Evolutionary conservation across 164 flowering plant genomes (phyloP).

Genomic region (Magnolia sinica): DNA sequence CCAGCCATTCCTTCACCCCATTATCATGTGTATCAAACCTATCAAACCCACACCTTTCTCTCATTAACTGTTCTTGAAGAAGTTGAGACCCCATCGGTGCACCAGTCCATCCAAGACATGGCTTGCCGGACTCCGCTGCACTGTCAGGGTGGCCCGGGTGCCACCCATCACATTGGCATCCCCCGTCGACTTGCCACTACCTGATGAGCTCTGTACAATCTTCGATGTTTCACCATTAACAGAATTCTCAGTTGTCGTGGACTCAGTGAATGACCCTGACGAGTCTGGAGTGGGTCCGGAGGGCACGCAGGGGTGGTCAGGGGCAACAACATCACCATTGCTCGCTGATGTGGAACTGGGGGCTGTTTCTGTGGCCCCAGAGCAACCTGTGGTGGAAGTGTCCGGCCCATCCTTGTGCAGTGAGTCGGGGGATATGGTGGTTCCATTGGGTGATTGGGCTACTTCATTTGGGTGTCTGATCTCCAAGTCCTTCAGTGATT

Average conservation of each 20-base stretch:
- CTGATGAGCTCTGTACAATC: conserved; percentile 23
- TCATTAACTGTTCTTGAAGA: conserved; percentile 49
- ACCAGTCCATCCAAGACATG: conserved; percentile 68
- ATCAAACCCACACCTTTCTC: not conserved
- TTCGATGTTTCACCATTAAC: conserved; percentile 26
- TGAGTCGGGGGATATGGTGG: conserved; percentile 17
- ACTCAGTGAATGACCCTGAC: conserved; percentile 1
- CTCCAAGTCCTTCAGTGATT: conserved; percentile 72
- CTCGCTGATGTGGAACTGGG: conserved; percentile 14
- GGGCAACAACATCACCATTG: conserved; percentile 12
- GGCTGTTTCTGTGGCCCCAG: conserved; percentile 16
- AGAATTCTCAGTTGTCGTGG: conserved; percentile 14
- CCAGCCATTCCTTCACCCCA: conserved; percentile 5
- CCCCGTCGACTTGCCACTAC: conserved; percentile 5
- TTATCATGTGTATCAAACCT: conserved; percentile 2
- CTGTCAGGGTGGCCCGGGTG: conserved; percentile 66
- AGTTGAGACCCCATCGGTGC: conserved; percentile 84
- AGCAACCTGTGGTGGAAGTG: conserved; percentile 21
- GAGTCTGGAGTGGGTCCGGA: conserved; percentile 1
- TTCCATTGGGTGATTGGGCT: conserved; percentile 21
- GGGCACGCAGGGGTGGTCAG: not conserved
- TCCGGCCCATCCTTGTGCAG: conserved; percentile 19
- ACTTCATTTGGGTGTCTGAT: conserved; percentile 35
- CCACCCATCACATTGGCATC: conserved; percentile 39
- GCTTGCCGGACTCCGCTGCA: conserved; percentile 49